Evolutionary conservation across 768 basidiomycete genomes (phyloP), one percentile per base, ranked within the genome.

Genomic region (Kwoniella dendrophila): DNA sequence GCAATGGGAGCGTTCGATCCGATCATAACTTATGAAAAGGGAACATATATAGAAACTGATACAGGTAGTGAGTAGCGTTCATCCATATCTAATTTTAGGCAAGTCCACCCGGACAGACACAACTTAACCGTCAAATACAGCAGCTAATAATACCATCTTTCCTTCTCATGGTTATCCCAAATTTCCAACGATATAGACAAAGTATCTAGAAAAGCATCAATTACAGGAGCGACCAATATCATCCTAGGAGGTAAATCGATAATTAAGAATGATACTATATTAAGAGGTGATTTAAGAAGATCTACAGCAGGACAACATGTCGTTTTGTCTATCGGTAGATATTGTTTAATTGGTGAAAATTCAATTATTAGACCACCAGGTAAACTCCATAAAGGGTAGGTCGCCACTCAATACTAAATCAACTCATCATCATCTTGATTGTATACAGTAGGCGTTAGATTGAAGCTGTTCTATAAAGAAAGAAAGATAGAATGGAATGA

Each of bases 171-270:
- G 22, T 44, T 14, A n/a, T 10, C 11, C 12, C n/a, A 10, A 29
- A 50, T 29, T 14, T 6, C 38, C 11, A 34, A 12, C 4, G 33
- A 55, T n/a, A 26, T 49, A 74, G 70, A 98, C 83, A 95, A 95
- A 79, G 94, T 97, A 44, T 94, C 91, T 40, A 86, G 92, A 59
- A 86, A 90, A 64, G 92, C 92, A 18, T 88, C 87, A 27, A 96
- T 97, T 72, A 86, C 88, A 58, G 95, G 95, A 1, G 90, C 92
- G 11, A 89, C 93, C 79, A 97, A 96, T 78, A 99, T 98, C 77
- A 92, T 97, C 64, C 86, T 99, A 14, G 92, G 92, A 40, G 96
- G 95, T 47, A 96, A 97, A 82, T 93, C 92, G 1, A 92, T 98
- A 78, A 94, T 99, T 62, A 89, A 92, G 32, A 49, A 62, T 62